Evolutionary conservation across 805 yeast genomes (phyloP), one percentile per base, ranked within the genome.

Genomic region (Kockiozyma suomiensis): DNA sequence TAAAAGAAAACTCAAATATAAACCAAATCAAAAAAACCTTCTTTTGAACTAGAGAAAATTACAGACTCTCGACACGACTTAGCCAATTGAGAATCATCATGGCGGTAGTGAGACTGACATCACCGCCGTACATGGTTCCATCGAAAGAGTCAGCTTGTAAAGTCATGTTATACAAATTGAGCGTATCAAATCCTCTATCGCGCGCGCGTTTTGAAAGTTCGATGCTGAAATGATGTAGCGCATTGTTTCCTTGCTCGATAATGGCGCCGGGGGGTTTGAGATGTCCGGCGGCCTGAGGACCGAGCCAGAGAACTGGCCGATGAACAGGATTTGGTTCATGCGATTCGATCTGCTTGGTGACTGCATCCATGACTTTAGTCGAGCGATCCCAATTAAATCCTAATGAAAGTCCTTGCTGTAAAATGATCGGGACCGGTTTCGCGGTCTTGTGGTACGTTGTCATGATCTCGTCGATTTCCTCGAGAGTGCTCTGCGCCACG

Each of bases 21-120:
- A 19, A 30, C 37, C 28, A 38, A 38, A 38, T 23, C 4, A 30
- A 23, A 13, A 12, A 17, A 25, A 43, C n/a, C n/a, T n/a, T n/a
- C n/a, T n/a, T n/a, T n/a, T n/a, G 19, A 43, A 19, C 32, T 28
- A 21, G 35, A 26, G n/a, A 23, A 3, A 28, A 13, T 50, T 46
- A 61, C 26, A 61, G 53, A 48, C 54, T 50, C 33, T 62, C 66
- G 12, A 62, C 62, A 13, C 66, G 49, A 40, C 61, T 54, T 7
- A 62, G 51, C 66, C 66, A 62, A 48, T 62, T 62, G 54, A 62
- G 35, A 35, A 62, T 35, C 66, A 62, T 62, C 66, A 62, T 62
- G 33, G 66, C 66, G 19, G 61, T 52, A 3, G 56, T 47, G 1
- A 62, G 50, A 19, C 53, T 40, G 40, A 62, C 65, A 23, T 62